A percentile compares a stretch with the other conserved stretches of the same genome.
Evolutionary conservation across 257 asterid species (phyloP).

Genomic region (Solanum microdontum): DNA sequence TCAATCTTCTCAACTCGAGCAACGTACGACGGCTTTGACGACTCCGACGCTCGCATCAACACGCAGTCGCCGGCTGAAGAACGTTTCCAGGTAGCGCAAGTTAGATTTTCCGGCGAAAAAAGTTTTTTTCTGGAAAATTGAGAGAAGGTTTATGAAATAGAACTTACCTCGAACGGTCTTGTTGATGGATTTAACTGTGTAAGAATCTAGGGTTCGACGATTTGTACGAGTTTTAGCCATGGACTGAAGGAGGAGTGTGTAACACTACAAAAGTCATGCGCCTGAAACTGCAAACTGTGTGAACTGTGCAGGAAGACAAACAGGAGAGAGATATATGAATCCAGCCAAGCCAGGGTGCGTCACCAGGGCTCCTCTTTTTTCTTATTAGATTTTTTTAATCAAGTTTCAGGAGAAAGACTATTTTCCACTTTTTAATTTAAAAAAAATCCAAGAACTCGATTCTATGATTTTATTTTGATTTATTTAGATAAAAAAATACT

Average conservation of each 20-base stretch:
- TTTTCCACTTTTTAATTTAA: background rate
- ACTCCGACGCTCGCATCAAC: constrained; percentile 69
- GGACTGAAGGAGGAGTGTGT: constrained; percentile 16
- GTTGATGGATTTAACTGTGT: constrained; percentile 51
- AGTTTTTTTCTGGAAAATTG: background rate
- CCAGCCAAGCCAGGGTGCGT: background rate
- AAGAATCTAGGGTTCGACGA: constrained; percentile 72
- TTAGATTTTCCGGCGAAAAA: background rate
- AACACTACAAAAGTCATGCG: constrained; percentile 16
- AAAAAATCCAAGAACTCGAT: background rate
- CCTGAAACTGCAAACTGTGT: background rate
- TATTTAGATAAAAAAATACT: background rate
- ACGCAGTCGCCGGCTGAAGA: constrained; percentile 82
- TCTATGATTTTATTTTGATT: background rate
- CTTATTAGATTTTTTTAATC: background rate
- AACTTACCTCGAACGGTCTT: constrained; percentile 61
- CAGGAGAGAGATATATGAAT: background rate
- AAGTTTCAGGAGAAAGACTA: background rate
- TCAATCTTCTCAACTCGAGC: constrained; percentile 82
- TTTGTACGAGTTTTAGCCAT: constrained; percentile 59
- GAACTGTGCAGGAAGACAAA: background rate
- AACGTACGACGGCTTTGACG: constrained; percentile 81
- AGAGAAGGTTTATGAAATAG: background rate
- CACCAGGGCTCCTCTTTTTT: background rate
- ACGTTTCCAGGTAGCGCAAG: background rate